phyloP scores from a whole-genome alignment of 2,329 filamentous ascomycete species.

The Dothiorella sarmentorum region DNA sequence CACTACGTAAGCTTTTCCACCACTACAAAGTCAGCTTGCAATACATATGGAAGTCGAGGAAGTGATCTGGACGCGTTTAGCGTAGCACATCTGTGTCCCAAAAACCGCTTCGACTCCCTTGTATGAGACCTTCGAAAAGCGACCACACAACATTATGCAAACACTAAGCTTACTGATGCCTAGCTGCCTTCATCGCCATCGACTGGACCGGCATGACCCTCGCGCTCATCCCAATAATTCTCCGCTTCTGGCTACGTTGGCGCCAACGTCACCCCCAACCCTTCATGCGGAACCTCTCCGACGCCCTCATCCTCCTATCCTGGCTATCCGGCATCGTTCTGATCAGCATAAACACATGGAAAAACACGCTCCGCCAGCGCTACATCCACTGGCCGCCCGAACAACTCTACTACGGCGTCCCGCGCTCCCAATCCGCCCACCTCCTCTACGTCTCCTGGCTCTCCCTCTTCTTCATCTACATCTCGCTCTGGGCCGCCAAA shows the following conservation, averaged over 20 bases:
- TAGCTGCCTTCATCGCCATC: conserved; percentile 30
- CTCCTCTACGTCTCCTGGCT: conserved; percentile 33
- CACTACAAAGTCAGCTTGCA: too few species aligned
- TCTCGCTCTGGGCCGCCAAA: conserved; percentile 29
- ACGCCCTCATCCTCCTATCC: conserved; percentile 26
- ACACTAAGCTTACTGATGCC: background rate
- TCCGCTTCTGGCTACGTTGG: conserved; percentile 25
- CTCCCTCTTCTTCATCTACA: conserved; percentile 33
- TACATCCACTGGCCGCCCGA: conserved; percentile 21
- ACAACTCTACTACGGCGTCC: conserved; percentile 28
- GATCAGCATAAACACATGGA: conserved; percentile 30
- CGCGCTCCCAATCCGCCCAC: conserved; percentile 25
- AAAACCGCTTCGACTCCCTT: too few species aligned
- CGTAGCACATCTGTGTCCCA: too few species aligned
- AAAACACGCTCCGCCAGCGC: conserved; percentile 29
- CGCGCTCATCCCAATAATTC: conserved; percentile 28
- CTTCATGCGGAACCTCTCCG: conserved; percentile 23
- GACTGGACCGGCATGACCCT: conserved; percentile 30
- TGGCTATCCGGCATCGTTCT: conserved; percentile 27
- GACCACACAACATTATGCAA: too few species aligned
- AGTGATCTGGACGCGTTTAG: too few species aligned
- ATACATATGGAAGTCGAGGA: too few species aligned
- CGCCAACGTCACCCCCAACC: conserved; percentile 19
- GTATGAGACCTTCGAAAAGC: too few species aligned
- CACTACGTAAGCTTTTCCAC: background rate